phyloP scores from a whole-genome alignment of 345 rosid genomes.

The Dipteronia sinensis region DNA sequence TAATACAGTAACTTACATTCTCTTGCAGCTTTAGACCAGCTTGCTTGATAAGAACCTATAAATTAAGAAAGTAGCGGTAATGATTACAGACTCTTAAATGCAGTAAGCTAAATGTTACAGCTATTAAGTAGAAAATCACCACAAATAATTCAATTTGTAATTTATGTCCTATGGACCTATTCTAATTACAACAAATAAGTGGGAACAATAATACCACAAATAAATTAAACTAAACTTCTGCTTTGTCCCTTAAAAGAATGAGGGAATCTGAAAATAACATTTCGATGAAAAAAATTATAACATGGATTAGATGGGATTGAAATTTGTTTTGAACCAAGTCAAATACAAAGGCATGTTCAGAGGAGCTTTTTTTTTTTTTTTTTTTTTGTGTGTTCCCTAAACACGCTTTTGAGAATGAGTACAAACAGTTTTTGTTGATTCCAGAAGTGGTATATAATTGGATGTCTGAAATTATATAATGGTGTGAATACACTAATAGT shows the following conservation, averaged over 20 bases:
- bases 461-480: not conserved
- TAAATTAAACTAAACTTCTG: not conserved
- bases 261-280: not conserved
- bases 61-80: slow-evolving; percentile 7
- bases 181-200: not conserved
- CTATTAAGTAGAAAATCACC: not conserved
- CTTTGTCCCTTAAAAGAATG: not conserved
- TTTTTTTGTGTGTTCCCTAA: not conserved
- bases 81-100: not conserved
- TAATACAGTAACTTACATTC: slow-evolving; percentile 54
- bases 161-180: not conserved
- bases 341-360: not conserved
- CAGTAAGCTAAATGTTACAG: not conserved
- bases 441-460: not conserved
- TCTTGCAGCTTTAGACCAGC: slow-evolving; percentile 90
- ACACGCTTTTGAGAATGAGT: not conserved
- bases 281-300: too few relatives aligned
- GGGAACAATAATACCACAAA: not conserved
- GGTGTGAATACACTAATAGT: not conserved
- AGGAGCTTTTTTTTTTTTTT: not conserved
- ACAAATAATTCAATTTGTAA: not conserved
- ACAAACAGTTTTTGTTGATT: not conserved
- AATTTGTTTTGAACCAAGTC: not conserved
- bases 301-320: not conserved
- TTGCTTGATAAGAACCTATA: slow-evolving; percentile 92